Base-by-base conservation (phyloP, 495 filamentous ascomycete species). In the Rhypophila decipiens region DNA sequence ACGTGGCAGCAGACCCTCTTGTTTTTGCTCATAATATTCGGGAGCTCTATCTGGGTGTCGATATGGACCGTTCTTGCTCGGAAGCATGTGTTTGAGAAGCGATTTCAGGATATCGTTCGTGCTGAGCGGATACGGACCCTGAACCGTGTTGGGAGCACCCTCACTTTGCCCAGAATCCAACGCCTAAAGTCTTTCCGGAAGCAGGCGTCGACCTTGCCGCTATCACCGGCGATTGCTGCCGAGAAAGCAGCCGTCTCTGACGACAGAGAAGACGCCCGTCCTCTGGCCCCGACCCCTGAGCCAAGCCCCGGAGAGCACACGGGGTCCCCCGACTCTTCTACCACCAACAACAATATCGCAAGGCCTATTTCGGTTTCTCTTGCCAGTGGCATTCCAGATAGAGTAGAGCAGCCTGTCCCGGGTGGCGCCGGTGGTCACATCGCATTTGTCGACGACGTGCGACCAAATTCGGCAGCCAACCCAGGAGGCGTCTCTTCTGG, bases 1-100 rank as follows among this genome's bases (percentile, higher is more conserved):
- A 85, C 80, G 1, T 86, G 84, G 60, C 90, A 95, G 58, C 90
- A 95, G 57, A 61, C 77, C 9, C 57, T 91, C 13, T 74, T 94
- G 10, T 93, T 88, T 61, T 18, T 82, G 4, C 70, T 89, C 41
- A 82, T 89, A 24, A 73, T 90, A 41, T 60, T 89, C 12, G 88
- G 88, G 3, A 84, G 83, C 35, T 74, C 82, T 13, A 83, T 86
- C 20, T 83, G 78, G 60, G 83, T 87, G 0, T 77, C 72, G 4
- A 73, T 77, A 18, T 77, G 75, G 54, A 82, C 82, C 0, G 74
- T 87, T 11, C 66, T 80, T 24, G 76, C 85, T 9, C 72, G 88
- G 22, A 84, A 81, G 60, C 73, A 74, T 53, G 83, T 77, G 7
- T 94, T 94, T 55, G 83, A 90, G 60, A 63, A 60, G 9, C 79